Percentiles rank a stretch among this genome's conserved stretches.
Conservation (phyloP, 2,329 filamentous ascomycete genomes). For the Lachnellula suecica region DNA sequence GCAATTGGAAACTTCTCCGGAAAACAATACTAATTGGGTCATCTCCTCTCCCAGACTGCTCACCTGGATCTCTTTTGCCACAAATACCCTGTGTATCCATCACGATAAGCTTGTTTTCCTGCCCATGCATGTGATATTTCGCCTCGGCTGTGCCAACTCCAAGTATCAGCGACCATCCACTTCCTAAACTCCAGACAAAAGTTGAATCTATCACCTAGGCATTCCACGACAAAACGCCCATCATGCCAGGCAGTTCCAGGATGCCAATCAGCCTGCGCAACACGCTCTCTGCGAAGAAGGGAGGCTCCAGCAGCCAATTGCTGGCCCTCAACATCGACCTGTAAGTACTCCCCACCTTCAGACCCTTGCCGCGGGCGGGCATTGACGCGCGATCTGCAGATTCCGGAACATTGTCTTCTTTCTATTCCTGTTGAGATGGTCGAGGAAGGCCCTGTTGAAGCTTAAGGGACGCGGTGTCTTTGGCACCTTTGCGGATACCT, state of each 20-base stretch:
- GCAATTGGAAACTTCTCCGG: not conserved
- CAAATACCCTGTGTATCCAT: not conserved
- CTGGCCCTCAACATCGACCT: conserved; percentile 66
- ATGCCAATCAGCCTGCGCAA: conserved; percentile 71
- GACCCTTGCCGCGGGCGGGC: not conserved
- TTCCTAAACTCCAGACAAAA: not conserved
- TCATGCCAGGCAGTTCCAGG: conserved; percentile 66
- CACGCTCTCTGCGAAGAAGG: conserved; percentile 61
- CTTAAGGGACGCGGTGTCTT: conserved; percentile 85
- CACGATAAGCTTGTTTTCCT: not conserved
- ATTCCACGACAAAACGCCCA: conserved; percentile 18
- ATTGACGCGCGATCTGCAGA: conserved; percentile 40
- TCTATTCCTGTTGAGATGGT: conserved; percentile 82
- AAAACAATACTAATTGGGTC: not conserved
- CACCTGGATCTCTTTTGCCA: not conserved
- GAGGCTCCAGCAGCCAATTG: conserved; percentile 54
- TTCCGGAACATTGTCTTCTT: conserved; percentile 86
- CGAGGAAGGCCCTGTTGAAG: conserved; percentile 77
- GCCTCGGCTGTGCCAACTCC: conserved; percentile 4
- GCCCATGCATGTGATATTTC: conserved; percentile 6
- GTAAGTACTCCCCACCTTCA: conserved; percentile 46
- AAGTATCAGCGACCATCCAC: not conserved
- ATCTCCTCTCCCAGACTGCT: not conserved
- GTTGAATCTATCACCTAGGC: not conserved
- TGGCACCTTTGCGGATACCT: conserved; percentile 74